Percentiles rank a stretch among this genome's conserved stretches.
phyloP scores from a whole-genome alignment of 805 yeast genomes.

The Yamadazyma phyllophila region DNA sequence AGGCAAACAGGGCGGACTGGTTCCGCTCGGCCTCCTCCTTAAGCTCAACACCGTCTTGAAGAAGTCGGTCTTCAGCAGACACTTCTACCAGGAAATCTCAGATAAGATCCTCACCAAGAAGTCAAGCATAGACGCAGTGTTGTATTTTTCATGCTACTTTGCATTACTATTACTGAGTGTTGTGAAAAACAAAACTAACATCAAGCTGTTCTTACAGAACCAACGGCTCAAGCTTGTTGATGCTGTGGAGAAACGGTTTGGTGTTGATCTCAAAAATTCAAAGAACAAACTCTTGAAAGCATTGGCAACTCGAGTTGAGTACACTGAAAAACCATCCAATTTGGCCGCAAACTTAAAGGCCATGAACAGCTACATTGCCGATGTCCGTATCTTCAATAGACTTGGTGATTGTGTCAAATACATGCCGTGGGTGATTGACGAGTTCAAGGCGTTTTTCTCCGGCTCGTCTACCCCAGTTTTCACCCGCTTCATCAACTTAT shows the following conservation, averaged over 20 bases:
- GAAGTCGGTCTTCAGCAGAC: constrained; percentile 34
- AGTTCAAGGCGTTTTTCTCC: constrained; percentile 26
- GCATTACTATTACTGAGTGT: constrained; percentile 36
- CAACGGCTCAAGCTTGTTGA: constrained; percentile 26
- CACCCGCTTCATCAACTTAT: constrained; percentile 31
- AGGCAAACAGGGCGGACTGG: constrained; percentile 7
- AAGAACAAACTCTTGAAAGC: constrained; percentile 15
- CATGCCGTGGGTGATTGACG: constrained; percentile 45
- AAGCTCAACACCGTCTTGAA: constrained; percentile 26
- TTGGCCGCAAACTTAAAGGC: constrained; percentile 36
- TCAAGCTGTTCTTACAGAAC: constrained; percentile 24
- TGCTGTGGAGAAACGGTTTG: constrained; percentile 13
- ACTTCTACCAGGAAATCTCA: constrained; percentile 41
- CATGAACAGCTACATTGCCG: constrained; percentile 37
- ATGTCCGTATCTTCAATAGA: constrained; percentile 41
- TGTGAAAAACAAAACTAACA: constrained; percentile 36
- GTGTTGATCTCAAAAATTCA: constrained; percentile 15
- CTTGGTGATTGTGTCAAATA: constrained; percentile 41
- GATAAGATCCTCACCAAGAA: constrained; percentile 35
- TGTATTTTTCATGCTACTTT: constrained; percentile 44
- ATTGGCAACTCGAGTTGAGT: background rate
- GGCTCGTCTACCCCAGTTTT: constrained; percentile 18
- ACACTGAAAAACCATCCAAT: constrained; percentile 14
- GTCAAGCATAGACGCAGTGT: constrained; percentile 35
- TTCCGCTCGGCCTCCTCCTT: constrained; percentile 22